Conservation (phyloP, 768 basidiomycete genomes). For the Termitomyces bulborhizus region DNA sequence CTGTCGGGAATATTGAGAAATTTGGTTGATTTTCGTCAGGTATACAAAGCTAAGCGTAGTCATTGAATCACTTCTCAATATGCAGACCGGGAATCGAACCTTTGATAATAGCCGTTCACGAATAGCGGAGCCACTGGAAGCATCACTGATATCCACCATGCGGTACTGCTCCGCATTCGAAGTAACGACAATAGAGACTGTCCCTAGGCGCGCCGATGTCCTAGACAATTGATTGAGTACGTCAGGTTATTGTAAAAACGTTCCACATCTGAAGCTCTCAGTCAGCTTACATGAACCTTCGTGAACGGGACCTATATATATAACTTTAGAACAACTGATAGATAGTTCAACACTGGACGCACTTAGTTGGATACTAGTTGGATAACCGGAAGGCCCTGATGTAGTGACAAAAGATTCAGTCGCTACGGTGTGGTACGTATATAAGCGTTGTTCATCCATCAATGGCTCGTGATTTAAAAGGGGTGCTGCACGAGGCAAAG, state of each 20-base stretch:
- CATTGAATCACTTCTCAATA: background rate
- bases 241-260: background rate
- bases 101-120: slow-evolving; percentile 41
- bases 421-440: slow-evolving; percentile 7
- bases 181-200: slow-evolving; percentile 40
- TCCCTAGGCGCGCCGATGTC: slow-evolving; percentile 20
- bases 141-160: slow-evolving; percentile 43
- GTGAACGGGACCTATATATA: slow-evolving; percentile 9
- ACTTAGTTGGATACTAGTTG: slow-evolving; percentile 12
- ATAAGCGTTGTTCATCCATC: slow-evolving; percentile 11
- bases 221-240: slow-evolving; percentile 3
- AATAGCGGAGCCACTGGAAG: slow-evolving; percentile 35
- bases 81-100: slow-evolving; percentile 17
- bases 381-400: slow-evolving; percentile 10
- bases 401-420: slow-evolving; percentile 3
- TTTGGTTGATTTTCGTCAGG: slow-evolving; percentile 31
- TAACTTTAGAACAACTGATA: background rate
- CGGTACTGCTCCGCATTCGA: slow-evolving; percentile 45
- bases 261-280: background rate
- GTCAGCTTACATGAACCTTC: slow-evolving; percentile 11
- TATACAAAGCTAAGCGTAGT: slow-evolving; percentile 30
- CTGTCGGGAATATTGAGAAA: slow-evolving; percentile 42
- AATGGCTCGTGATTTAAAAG: slow-evolving; percentile 15
- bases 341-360: background rate
- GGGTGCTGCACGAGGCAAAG: slow-evolving; percentile 6